Evolutionary conservation across 805 yeast genomes (phyloP), one percentile per base, ranked within the genome.

Genomic region (Candida lessepsii): DNA sequence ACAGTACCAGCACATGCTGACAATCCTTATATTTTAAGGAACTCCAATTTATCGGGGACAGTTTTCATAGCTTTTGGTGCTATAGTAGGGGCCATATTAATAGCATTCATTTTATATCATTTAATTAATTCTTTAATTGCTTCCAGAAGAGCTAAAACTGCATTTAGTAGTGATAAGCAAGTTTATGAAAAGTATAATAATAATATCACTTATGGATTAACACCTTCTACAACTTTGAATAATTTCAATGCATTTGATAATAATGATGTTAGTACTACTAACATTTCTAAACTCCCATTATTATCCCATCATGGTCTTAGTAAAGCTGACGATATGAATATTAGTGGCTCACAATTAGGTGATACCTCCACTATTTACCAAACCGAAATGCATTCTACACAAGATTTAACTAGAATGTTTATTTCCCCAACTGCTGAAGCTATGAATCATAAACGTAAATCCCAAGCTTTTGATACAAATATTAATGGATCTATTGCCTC

Each of bases 11-110:
- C 81, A 1, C 70, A 76, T 29, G 51, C 50, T 13, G 63, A 71
- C 36, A 87, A 87, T 58, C 96, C 96, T 9, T 80, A 73, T 52
- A 68, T 87, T 14, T 61, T 73, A 49, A 60, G 65, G 33, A 60
- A 79, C 5, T 54, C 54, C 15, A 67, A 71, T 33, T 86, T 89
- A 1, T 71, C 76, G 34, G 96, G 96, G 1, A 83, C 93, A 1
- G 89, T 88, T 2, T 87, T 86, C 61, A 87, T 88, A 37, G 83
- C 86, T 0, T 83, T 86, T 30, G 96, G 95, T 1, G 68, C 83
- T 9, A 69, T 81, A 27, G 78, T 81, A 4, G 86, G 81, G 0
- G 80, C 78, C 27, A 63, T 84, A 3, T 59, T 81, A 15, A 46
- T 81, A 3, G 71, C 70, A 1, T 67, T 83, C 28, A 47, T 75